These are phyloP conservation scores for Penicillium brevicompactum DNA, from an alignment of 2,329 filamentous ascomycete genomes.

Conservation along the genomic window DNA sequence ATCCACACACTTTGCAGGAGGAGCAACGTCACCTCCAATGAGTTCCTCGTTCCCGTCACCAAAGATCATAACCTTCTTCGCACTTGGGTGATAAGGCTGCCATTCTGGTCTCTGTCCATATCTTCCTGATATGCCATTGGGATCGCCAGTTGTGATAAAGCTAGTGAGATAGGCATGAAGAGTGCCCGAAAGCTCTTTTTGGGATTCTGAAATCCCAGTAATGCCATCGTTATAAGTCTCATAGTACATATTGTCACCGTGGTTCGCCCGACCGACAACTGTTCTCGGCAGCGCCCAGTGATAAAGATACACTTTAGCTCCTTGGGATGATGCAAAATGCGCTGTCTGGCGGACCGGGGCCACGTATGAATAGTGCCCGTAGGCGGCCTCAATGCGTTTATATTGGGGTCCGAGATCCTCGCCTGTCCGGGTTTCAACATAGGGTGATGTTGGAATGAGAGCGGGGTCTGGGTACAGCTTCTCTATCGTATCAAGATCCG, in stretches of 20 bases:
- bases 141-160: constrained; percentile 52
- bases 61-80: constrained; percentile 46
- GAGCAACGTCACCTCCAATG: constrained; percentile 45
- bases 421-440: constrained; percentile 24
- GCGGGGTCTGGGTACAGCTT: constrained; percentile 64
- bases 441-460: constrained; percentile 32
- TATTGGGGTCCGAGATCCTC: constrained; percentile 52
- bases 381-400: constrained; percentile 53
- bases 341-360: constrained; percentile 53
- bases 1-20: constrained; percentile 43
- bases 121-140: constrained; percentile 39
- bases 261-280: constrained; percentile 49
- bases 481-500: constrained; percentile 60
- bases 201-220: constrained; percentile 38
- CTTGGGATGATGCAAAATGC: constrained; percentile 36
- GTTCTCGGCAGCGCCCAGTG: constrained; percentile 56
- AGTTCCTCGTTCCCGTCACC: constrained; percentile 54
- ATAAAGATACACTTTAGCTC: constrained; percentile 52
- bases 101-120: constrained; percentile 38
- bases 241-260: constrained; percentile 54
- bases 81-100: constrained; percentile 35
- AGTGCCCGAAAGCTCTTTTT: constrained; percentile 46
- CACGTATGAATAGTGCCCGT: constrained; percentile 54
- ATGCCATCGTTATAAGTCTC: constrained; percentile 47
- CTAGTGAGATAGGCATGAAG: constrained; percentile 53